Base-by-base conservation (phyloP, 495 filamentous ascomycete species). In the Lepraria neglecta region DNA sequence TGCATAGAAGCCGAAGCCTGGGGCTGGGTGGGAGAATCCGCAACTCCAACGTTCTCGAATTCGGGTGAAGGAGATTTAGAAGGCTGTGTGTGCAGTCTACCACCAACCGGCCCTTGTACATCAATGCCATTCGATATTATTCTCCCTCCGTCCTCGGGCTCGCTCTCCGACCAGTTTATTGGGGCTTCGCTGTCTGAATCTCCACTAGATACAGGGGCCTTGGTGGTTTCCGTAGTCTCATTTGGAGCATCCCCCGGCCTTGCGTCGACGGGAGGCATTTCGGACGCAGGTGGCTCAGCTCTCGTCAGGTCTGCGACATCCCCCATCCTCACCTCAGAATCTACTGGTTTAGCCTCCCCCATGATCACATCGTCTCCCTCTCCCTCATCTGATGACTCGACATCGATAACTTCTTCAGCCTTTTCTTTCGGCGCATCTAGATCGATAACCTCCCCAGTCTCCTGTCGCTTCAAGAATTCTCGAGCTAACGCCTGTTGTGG, bases 291-390 rank as follows among this genome's bases (percentile, higher is more conserved):
- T 48, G 77, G 77, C 24, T 78, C 75, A 30, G 71, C 72, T 58
- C 73, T 65, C 21, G 69, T 68, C 38, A 67, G 62, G 30, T 76
- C 70, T 40, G 75, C 75, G 33, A 77, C 48, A 68, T 79, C 74
- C n/a, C 71, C 71, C 74, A 78, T 74, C 17, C 65, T 58, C 3
- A 72, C 43, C 40, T 68, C 64, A 11, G 67, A 45, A 60, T 74
- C 68, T 10, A 74, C 59, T 0, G 63, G 59, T 14, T 63, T 27
- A 6, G 64, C 64, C 54, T 86, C 84, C 28, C 82, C 67, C 47
- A 86, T 79, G 58, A 86, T 76, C 17, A 84, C 65, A 72, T 84
- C 82, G 57, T 77, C 62, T 75, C 59, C 45, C 1, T 56, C 58
- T n/a, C 58, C 64, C 21, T 72, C 69, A 7, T 61, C 64, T 12